Evolutionary conservation across 2,329 filamentous ascomycete genomes (phyloP).

Genomic region (Neofusicoccum sp.): DNA sequence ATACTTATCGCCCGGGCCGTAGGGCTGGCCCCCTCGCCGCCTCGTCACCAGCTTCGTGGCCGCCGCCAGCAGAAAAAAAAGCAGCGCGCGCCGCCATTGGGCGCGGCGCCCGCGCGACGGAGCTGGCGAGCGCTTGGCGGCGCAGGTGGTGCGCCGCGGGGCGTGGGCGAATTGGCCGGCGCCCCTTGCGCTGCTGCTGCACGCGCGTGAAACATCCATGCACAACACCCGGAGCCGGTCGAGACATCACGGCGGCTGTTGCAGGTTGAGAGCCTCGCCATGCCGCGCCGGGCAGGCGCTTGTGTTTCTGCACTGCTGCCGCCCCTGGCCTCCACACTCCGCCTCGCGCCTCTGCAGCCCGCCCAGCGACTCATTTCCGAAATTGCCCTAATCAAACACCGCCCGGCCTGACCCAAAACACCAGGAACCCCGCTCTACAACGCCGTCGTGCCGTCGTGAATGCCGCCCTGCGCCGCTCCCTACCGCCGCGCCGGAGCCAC

Average conservation of each 20-base stretch:
- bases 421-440: background rate
- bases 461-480: background rate
- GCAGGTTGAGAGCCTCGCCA: background rate
- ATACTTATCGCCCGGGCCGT: background rate
- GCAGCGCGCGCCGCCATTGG: background rate
- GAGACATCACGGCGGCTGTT: background rate
- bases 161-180: background rate
- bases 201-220: background rate
- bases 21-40: slow-evolving; percentile 2
- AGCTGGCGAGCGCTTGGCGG: slow-evolving; percentile 2
- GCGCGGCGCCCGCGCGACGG: background rate
- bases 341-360: background rate
- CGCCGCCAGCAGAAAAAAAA: background rate
- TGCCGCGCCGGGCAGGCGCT: no score
- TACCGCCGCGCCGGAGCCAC: background rate
- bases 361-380: slow-evolving; percentile 8
- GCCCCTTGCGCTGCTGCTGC: background rate
- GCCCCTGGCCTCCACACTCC: slow-evolving; percentile 7
- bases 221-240: background rate
- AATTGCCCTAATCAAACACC: slow-evolving; percentile 10
- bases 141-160: slow-evolving; percentile 2
- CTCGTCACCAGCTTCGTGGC: background rate
- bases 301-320: background rate
- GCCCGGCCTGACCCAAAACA: slow-evolving; percentile 9
- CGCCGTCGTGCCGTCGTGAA: no score